Evolutionary conservation across 2,329 filamentous ascomycete species (phyloP).

Genomic region (Trichophyton simii): DNA sequence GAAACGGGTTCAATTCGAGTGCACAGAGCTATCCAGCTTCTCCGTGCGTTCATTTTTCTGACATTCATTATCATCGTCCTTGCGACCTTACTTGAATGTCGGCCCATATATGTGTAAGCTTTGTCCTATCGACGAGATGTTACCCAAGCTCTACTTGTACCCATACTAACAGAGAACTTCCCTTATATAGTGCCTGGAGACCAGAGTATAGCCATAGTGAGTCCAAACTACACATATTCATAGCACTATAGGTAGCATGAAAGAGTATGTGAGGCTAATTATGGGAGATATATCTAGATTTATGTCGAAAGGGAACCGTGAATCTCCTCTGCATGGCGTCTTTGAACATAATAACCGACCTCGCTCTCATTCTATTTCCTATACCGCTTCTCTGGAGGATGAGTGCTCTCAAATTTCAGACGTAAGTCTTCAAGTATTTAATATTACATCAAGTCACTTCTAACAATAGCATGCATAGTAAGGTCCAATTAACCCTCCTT

Average conservation of each 20-base stretch:
- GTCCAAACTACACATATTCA: not conserved
- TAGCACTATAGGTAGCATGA: not conserved
- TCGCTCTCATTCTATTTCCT: slow-evolving; percentile 14
- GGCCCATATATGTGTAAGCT: slow-evolving; percentile 10
- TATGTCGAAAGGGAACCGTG: slow-evolving; percentile 10
- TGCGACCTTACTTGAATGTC: slow-evolving; percentile 13
- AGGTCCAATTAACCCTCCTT: slow-evolving; percentile 13
- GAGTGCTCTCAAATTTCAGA: slow-evolving; percentile 10
- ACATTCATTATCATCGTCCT: slow-evolving; percentile 10
- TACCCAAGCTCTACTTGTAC: not conserved
- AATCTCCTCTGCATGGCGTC: slow-evolving; percentile 12
- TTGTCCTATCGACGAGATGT: no score
- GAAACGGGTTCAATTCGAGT: slow-evolving; percentile 13
- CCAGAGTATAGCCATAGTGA: not conserved
- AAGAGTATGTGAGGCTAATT: not conserved
- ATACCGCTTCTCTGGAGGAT: slow-evolving; percentile 15
- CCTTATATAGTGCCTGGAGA: slow-evolving; percentile 2
- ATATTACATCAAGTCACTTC: not conserved
- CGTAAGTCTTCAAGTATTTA: slow-evolving; percentile 5
- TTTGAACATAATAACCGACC: slow-evolving; percentile 13
- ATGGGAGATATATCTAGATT: slow-evolving; percentile 4
- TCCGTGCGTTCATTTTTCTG: slow-evolving; percentile 10
- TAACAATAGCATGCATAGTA: slow-evolving; percentile 5
- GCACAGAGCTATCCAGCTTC: slow-evolving; percentile 10
- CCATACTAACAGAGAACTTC: not conserved